Evolutionary conservation across 805 yeast genomes (phyloP).

Genomic region (Kuraishia floccosa): DNA sequence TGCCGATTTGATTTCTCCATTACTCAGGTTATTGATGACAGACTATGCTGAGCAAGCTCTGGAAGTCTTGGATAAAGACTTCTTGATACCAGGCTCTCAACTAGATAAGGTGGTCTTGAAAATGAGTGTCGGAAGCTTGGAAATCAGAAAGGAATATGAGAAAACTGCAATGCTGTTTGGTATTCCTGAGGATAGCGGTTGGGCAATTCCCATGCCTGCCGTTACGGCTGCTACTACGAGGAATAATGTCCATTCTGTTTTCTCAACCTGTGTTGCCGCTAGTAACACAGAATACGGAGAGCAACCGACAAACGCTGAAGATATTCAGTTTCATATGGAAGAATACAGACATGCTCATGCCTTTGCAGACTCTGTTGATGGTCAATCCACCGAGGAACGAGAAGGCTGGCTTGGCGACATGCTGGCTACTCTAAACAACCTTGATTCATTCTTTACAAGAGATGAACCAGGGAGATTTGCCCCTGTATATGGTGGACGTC

Average conservation of each 20-base stretch:
- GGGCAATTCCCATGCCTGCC: constrained; percentile 96
- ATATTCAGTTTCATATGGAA: constrained; percentile 48
- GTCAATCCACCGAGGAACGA: constrained; percentile 40
- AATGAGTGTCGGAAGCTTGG: constrained; percentile 79
- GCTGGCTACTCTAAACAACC: constrained; percentile 86
- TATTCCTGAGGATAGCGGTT: constrained; percentile 88
- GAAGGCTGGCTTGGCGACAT: constrained; percentile 77
- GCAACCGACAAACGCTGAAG: constrained; percentile 20
- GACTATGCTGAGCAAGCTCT: constrained; percentile 84
- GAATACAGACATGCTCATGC: constrained; percentile 35
- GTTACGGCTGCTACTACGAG: constrained; percentile 81
- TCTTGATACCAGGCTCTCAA: constrained; percentile 77
- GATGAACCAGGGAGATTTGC: constrained; percentile 20
- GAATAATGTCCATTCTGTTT: constrained; percentile 92
- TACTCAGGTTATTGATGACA: constrained; percentile 66
- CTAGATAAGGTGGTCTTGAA: constrained; percentile 86
- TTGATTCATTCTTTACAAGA: constrained; percentile 80
- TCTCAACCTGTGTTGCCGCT: constrained; percentile 61
- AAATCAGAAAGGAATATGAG: constrained; percentile 71
- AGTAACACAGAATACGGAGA: constrained; percentile 23
- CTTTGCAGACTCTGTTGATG: constrained; percentile 25
- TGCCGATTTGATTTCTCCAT: constrained; percentile 88
- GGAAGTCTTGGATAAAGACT: constrained; percentile 81
- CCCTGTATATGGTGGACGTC: constrained; percentile 15
- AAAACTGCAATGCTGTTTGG: constrained; percentile 87